Base-by-base conservation (phyloP, 176 grass and related monocot species). In the Coix lacrymajobi region DNA sequence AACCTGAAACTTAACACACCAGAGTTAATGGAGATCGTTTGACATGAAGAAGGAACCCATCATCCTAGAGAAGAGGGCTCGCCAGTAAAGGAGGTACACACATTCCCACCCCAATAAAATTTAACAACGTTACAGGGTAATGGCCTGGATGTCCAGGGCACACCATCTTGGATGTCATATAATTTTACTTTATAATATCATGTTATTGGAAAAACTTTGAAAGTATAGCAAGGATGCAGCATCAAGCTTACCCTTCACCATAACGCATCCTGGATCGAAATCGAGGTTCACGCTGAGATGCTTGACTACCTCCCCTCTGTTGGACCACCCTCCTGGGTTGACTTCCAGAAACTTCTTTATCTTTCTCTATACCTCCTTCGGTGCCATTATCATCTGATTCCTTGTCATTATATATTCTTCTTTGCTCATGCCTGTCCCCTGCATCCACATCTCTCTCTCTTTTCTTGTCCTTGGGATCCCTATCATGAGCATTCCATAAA, bases 351-450 rank as follows among this genome's bases (percentile, higher is more conserved):
- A 30, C 78, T 71, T 94, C 92, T 71, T 97, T 92, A 38, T 94
- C 92, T 79, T 97, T 97, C 63, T 97, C 95, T 46, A 63, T 67
- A 85, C 91, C 95, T 19, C 77, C 92, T 76, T 86, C 88, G 25
- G 80, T 64, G 56, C 75, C 83, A 57, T 78, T 85, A 74, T 94
- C 95, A 72, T 89, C 92, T 40, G 81, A 91, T 72, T 97, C 90
- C 63, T 84, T 97, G 46, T 92, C 87, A 83, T 80, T 80, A 76
- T 82, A 85, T 66, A 82, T 94, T 45, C 56, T 85, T 44, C 79
- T 79, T 65, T 90, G 84, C 29, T 90, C 90, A 70, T 86, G 84
- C 37, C 86, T 87, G 7, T 91, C 90, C 58, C 80, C 88, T 75
- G 75, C 37, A 80, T 92, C 92, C 46, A 66, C 26, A 89, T 94